Evolutionary conservation across 2,329 filamentous ascomycete species (phyloP).

Genomic region (Elsinoe necatrix): DNA sequence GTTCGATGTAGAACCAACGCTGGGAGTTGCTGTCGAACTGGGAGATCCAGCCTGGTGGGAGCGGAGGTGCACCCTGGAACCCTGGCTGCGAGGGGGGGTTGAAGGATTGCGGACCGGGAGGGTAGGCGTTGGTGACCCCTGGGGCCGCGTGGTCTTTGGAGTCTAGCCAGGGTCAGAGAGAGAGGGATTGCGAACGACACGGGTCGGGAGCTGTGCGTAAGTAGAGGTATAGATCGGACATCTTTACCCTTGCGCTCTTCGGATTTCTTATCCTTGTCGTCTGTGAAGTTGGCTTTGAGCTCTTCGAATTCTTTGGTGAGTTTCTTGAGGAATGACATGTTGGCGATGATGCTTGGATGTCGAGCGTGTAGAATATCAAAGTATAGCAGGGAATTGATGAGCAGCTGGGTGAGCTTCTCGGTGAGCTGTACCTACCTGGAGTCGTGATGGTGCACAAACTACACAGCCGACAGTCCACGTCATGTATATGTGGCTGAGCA

Average conservation of each 20-base stretch:
- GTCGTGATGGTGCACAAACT: not conserved
- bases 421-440: not conserved
- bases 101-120: conserved; percentile 22
- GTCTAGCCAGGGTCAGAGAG: conserved; percentile 22
- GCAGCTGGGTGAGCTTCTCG: not conserved
- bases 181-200: conserved; percentile 23
- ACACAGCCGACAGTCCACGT: conserved; percentile 5
- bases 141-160: conserved; percentile 23
- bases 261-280: conserved; percentile 27
- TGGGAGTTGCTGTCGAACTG: conserved; percentile 55
- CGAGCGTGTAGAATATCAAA: not conserved
- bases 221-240: conserved; percentile 16
- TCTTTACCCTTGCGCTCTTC: conserved; percentile 20
- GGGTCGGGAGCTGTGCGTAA: conserved; percentile 20
- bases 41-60: conserved; percentile 54
- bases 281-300: conserved; percentile 24
- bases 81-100: conserved; percentile 24
- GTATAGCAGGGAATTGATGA: not conserved
- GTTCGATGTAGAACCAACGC: conserved; percentile 58
- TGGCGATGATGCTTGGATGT: conserved; percentile 11
- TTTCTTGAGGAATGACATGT: conserved; percentile 41
- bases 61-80: conserved; percentile 36
- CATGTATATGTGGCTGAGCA: conserved; percentile 2
- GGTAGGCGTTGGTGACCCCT: conserved; percentile 10
- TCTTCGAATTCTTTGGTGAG: conserved; percentile 39